A percentile compares a stretch with the other conserved stretches of the same genome.
Evolutionary conservation across 805 yeast genomes (phyloP).

Genomic region (Hyphopichia homilentoma): DNA sequence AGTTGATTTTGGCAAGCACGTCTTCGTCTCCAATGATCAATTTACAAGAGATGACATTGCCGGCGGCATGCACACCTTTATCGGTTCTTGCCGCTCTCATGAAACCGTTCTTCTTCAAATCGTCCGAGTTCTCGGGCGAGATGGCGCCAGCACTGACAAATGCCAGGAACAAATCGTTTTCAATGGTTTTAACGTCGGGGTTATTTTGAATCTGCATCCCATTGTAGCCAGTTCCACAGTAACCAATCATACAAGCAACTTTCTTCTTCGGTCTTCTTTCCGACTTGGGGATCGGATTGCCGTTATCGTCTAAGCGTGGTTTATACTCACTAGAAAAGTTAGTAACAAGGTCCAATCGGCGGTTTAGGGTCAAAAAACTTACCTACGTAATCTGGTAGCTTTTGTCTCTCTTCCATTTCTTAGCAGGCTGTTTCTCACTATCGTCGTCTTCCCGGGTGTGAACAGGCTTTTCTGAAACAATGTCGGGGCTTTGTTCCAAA

Average conservation of each 20-base stretch:
- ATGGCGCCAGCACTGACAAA: constrained; percentile 85
- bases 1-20: constrained; percentile 69
- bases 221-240: constrained; percentile 94
- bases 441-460: no score
- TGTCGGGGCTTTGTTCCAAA: no score
- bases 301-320: constrained; percentile 56
- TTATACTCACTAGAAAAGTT: constrained; percentile 31
- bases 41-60: constrained; percentile 82
- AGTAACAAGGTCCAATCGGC: neutral
- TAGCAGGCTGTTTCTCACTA: no score
- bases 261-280: constrained; percentile 82
- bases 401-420: constrained; percentile 20
- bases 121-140: constrained; percentile 80
- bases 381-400: constrained; percentile 53
- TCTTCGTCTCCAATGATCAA: constrained; percentile 80
- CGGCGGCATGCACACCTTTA: constrained; percentile 97
- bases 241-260: constrained; percentile 87
- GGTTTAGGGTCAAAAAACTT: constrained; percentile 35
- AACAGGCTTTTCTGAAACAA: no score
- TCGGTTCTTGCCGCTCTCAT: constrained; percentile 88
- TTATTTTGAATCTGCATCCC: constrained; percentile 85
- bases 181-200: constrained; percentile 85
- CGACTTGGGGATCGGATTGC: constrained; percentile 52
- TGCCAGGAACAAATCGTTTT: constrained; percentile 82
- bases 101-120: constrained; percentile 82